These are phyloP conservation scores for Posidonia oceanica DNA, from an alignment of 116 monocot species.

Conservation along the genomic window DNA sequence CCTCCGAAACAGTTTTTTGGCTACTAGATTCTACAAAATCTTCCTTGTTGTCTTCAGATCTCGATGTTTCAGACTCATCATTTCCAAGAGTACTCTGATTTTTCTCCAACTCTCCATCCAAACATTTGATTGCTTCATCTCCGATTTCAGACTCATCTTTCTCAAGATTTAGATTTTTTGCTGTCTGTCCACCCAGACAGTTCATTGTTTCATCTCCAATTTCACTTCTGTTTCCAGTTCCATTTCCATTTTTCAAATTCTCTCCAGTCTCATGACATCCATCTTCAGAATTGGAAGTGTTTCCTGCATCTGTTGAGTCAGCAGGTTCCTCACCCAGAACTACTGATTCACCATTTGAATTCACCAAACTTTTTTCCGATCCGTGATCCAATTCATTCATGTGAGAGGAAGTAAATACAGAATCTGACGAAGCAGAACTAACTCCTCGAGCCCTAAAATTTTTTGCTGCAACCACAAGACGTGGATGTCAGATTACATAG, in stretches of 20 bases:
- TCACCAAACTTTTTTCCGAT: background rate
- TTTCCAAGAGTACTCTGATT: background rate
- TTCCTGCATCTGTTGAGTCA: background rate
- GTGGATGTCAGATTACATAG: background rate
- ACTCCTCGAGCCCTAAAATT: background rate
- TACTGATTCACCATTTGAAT: background rate
- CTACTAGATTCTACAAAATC: background rate
- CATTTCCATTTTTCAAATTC: background rate
- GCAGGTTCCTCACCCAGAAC: background rate
- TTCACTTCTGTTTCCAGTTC: background rate
- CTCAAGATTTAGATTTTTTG: too few species aligned
- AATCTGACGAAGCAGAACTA: background rate
- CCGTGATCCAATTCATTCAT: background rate
- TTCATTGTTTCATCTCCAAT: too few species aligned
- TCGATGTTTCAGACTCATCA: background rate
- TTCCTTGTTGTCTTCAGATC: background rate
- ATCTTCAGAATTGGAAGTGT: background rate
- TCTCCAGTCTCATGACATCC: background rate
- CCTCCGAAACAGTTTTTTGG: background rate
- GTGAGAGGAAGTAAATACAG: background rate
- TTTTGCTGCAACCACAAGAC: background rate
- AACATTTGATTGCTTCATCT: background rate
- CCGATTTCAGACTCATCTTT: background rate
- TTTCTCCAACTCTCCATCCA: background rate
- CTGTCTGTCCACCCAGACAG: too few species aligned